phyloP scores from a whole-genome alignment of 2,329 filamentous ascomycete species.

The Emmonsia crescens region DNA sequence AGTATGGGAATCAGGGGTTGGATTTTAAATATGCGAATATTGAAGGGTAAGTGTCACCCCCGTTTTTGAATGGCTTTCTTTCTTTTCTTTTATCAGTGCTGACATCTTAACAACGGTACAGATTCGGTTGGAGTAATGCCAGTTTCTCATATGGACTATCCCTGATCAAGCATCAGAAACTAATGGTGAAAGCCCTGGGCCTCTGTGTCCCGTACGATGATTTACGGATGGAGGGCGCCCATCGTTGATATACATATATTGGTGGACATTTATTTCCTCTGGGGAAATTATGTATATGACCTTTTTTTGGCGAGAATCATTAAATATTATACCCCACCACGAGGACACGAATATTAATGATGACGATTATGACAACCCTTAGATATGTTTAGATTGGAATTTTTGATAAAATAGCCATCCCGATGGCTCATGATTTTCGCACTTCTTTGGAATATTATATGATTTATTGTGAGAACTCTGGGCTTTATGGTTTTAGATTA shows the following conservation, averaged over 20 bases:
- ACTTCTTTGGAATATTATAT: neutral
- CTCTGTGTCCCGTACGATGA: slow-evolving; percentile 6
- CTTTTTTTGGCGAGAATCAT: neutral
- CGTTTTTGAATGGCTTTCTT: neutral
- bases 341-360: neutral
- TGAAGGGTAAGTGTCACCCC: neutral
- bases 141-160: slow-evolving; percentile 78
- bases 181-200: slow-evolving; percentile 3
- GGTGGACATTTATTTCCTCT: neutral
- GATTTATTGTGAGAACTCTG: neutral
- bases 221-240: neutral
- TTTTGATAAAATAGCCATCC: neutral
- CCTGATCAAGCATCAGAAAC: slow-evolving; percentile 46
- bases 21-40: slow-evolving; percentile 53
- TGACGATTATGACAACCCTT: neutral
- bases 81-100: slow-evolving; percentile 32
- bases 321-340: neutral
- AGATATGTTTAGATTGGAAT: neutral
- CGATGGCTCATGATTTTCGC: neutral
- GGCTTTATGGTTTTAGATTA: neutral
- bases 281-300: neutral
- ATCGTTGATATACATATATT: neutral
- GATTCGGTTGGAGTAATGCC: slow-evolving; percentile 86
- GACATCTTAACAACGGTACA: slow-evolving; percentile 53
- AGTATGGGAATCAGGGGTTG: slow-evolving; percentile 80